Evolutionary conservation across 257 asterid species (phyloP), one percentile per base, ranked within the genome.

Genomic region (Capsicum rhomboideum): DNA sequence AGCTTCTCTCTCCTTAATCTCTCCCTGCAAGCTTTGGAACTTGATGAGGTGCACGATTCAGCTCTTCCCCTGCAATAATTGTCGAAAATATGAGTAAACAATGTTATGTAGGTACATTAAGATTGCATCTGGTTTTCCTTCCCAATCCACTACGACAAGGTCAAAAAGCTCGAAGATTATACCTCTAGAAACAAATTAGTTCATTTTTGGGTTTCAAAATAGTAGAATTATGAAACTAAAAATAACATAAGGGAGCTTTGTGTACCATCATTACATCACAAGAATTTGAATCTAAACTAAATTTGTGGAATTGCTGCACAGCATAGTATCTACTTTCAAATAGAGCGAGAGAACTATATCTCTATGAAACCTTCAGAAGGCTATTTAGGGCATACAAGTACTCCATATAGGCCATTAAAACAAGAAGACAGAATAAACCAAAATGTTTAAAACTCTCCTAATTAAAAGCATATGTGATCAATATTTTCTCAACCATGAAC

Each of bases 11-110:
- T 87, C 63, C 99, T 93, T 80, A 88, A 88, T 88, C 94, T 95
- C 92, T 95, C 99, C 90, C 98, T 90, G 93, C 97, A 91, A 21
- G 99, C 99, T 90, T 95, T 95, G 89, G 99, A 92, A 87, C 91
- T 92, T 79, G 99, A 89, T 37, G 93, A 84, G 84, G 87, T 88
- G 80, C 94, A 91, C 29, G 91, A 69, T 82, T 95, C 99, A 82
- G 90, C 72, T 88, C 98, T 91, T 67, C 86, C 56, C 83, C 97
- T 95, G 90, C 78, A 79, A 68, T 79, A 63, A 55, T 53, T 53
- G 26, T 40, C 44, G 3, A 78, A 82, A 86, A 26, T 6, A 42
- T 55, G 79, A 77, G 66, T 29, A 82, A 50, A 82, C 49, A 10
- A 18, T 29, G 40, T 21, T 40, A 3, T 17, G 78, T 44, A 42